Conservation (phyloP, 2,329 filamentous ascomycete species). For the Fusarium nurragi region DNA sequence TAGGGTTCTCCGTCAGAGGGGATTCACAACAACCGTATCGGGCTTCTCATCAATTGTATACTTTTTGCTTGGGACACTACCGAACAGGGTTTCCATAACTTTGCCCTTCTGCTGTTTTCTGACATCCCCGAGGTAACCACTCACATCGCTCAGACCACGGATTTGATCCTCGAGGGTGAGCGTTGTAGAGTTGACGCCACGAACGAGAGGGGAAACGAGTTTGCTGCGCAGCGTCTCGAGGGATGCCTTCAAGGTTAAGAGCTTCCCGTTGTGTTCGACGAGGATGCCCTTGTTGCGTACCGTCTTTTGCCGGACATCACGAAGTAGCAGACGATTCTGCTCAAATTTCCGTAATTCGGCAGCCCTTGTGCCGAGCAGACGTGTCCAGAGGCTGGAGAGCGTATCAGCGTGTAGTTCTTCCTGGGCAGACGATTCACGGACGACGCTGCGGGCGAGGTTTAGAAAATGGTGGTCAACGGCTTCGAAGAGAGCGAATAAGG, state of each 20-base stretch:
- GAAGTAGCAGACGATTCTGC: constrained; percentile 83
- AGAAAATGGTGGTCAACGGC: constrained; percentile 90
- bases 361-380: constrained; percentile 80
- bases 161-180: constrained; percentile 88
- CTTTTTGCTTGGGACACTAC: constrained; percentile 51
- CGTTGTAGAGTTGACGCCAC: constrained; percentile 72
- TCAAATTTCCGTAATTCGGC: constrained; percentile 87
- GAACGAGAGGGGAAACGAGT: constrained; percentile 83
- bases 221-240: constrained; percentile 86
- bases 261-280: constrained; percentile 84
- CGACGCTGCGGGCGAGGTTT: constrained; percentile 85
- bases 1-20: constrained; percentile 11
- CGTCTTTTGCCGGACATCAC: constrained; percentile 81
- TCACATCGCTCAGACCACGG: constrained; percentile 80
- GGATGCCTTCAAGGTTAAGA: constrained; percentile 85
- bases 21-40: constrained; percentile 31
- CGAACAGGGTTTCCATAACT: constrained; percentile 82
- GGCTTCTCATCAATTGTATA: constrained; percentile 48
- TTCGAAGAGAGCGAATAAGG: constrained; percentile 90
- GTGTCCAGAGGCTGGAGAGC: constrained; percentile 85
- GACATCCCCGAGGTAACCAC: constrained; percentile 78
- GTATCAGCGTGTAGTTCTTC: constrained; percentile 83
- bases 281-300: constrained; percentile 88
- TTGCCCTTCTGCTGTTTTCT: constrained; percentile 83
- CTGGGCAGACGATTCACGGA: constrained; percentile 83